Percentiles rank a stretch among this genome's conserved stretches.
These are phyloP conservation scores for Globisporangium abappressorium DNA, from an alignment of 352 stramenopile species.

Conservation along the genomic window DNA sequence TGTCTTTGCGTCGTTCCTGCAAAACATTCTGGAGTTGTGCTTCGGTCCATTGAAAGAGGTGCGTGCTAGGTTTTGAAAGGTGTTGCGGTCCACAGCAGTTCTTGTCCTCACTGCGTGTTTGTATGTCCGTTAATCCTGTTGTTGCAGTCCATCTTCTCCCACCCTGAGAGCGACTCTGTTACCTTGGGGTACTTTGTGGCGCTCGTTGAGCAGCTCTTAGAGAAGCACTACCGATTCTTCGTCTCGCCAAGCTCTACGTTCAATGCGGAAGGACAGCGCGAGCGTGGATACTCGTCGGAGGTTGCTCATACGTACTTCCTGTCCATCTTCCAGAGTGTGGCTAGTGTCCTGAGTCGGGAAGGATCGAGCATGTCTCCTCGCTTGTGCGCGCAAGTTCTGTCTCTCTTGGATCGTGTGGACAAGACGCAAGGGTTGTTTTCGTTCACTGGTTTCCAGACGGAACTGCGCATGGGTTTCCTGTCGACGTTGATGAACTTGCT, in stretches of 20 bases:
- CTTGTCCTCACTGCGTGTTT: background rate
- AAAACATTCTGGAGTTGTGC: slow-evolving; percentile 75
- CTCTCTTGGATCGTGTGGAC: slow-evolving; percentile 63
- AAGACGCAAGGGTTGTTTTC: slow-evolving; percentile 60
- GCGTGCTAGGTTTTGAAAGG: background rate
- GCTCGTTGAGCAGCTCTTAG: slow-evolving; percentile 68
- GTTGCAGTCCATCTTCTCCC: slow-evolving; percentile 62
- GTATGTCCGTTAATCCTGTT: background rate
- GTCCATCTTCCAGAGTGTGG: slow-evolving; percentile 75
- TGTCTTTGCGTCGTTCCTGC: slow-evolving; percentile 68
- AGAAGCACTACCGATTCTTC: slow-evolving; percentile 84
- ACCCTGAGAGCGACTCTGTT: slow-evolving; percentile 64
- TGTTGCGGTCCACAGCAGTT: background rate
- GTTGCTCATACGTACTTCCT: slow-evolving; percentile 69
- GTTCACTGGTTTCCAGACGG: slow-evolving; percentile 68
- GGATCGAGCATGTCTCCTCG: slow-evolving; percentile 49
- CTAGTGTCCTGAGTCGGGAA: slow-evolving; percentile 56
- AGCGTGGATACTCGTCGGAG: slow-evolving; percentile 62
- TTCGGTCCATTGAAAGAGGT: slow-evolving; percentile 81
- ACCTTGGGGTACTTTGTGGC: slow-evolving; percentile 70
- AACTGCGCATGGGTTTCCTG: slow-evolving; percentile 74
- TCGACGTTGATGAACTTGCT: slow-evolving; percentile 78
- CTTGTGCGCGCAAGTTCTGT: slow-evolving; percentile 72
- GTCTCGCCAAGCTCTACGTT: slow-evolving; percentile 49
- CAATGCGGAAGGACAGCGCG: slow-evolving; percentile 41